Base-by-base conservation (phyloP, 2,329 filamentous ascomycete genomes). In the Pseudocercospora cruenta region DNA sequence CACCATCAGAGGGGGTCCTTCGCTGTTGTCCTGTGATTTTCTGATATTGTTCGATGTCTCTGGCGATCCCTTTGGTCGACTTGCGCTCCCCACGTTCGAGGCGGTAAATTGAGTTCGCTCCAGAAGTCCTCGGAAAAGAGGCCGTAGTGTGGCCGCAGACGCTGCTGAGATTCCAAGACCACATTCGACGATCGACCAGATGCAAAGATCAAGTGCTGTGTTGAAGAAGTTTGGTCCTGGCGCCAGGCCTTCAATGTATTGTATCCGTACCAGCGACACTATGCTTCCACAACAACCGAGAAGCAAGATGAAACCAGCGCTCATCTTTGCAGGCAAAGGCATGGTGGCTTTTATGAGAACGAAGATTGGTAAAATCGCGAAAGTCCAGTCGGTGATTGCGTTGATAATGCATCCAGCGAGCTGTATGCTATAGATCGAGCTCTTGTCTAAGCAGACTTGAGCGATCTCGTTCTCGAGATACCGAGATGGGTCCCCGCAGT, bases 331-430 rank as follows among this genome's bases (percentile, higher is more conserved):
- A 12, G 75, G 74, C 16, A 67, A 68, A 24, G 79, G 79, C 71
- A 83, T 79, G 54, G 80, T 76, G 9, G 80, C 74, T 21, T 78
- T 77, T 70, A 76, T 78, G 54, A 83, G 71, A 24, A 82, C 67
- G 36, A 78, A 72, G 4, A 78, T 75, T 1, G 82, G 81, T 6
- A 83, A 76, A 16, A 78, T 71, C 24, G 76, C 77, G 47, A 80
- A 73, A 58, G 74, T 64, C 67, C 73, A 74, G 67, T 80, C 77
- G 2, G 78, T 80, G 10, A 75, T 14, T 24, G 78, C 77, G 54
- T 80, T 80, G 49, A 81, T 69, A 55, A 74, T 73, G 6, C 72
- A 69, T 6, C 71, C 73, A 3, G 61, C 64, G 28, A 74, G 64
- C 58, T 70, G 72, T 21, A 75, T 66, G 24, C 59, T 53, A 16